These are phyloP conservation scores for Pseudozyma thailandica DNA, from an alignment of 1,284 basidiomycete species.

Conservation along the genomic window DNA sequence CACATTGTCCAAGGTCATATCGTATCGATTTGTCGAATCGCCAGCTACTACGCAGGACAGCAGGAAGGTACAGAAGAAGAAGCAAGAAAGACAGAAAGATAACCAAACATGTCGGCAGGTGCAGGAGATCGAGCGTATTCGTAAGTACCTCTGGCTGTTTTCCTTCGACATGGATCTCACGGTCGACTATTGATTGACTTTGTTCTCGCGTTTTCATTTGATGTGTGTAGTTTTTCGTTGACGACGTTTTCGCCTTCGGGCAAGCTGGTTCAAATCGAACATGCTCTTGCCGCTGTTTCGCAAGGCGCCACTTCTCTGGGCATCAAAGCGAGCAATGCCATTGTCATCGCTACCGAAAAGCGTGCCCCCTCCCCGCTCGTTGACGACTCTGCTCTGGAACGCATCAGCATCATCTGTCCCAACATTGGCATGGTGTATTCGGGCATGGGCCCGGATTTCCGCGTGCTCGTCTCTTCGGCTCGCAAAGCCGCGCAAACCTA, in stretches of 20 bases:
- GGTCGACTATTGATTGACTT: no score
- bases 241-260: conserved; percentile 99
- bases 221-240: conserved; percentile 84
- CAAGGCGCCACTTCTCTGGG: conserved; percentile 92
- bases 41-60: no score
- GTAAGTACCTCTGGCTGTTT: conserved; percentile 26
- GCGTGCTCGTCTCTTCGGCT: conserved; percentile 90
- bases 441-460: conserved; percentile 99
- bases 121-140: conserved; percentile 65
- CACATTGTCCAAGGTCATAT: no score
- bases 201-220: background rate
- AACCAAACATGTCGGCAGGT: conserved; percentile 60
- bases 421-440: conserved; percentile 97
- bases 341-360: conserved; percentile 99
- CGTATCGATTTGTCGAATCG: no score
- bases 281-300: conserved; percentile 91
- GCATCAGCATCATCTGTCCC: conserved; percentile 92
- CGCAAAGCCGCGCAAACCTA: conserved; percentile 98
- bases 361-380: conserved; percentile 96
- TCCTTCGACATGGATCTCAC: no score
- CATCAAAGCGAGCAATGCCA: conserved; percentile 98
- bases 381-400: conserved; percentile 96
- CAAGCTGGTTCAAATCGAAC: conserved; percentile 90
- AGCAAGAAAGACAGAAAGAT: no score
- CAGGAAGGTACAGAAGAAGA: no score